These are phyloP conservation scores for Blumeriella jaapii DNA, from an alignment of 2,329 filamentous ascomycete species.

Conservation along the genomic window DNA sequence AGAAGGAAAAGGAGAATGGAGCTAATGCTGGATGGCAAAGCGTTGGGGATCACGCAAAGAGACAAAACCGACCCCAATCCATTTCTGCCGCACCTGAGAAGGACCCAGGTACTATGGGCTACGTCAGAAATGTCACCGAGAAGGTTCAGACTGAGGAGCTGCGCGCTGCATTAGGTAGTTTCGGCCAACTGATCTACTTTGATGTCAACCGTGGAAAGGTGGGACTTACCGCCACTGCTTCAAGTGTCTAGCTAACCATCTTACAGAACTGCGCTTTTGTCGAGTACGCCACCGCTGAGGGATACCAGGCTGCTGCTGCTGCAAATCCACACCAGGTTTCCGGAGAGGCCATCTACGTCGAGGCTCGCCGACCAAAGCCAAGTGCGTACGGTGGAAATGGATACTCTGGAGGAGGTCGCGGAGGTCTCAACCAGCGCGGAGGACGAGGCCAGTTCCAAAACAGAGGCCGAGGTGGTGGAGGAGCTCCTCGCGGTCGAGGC, in stretches of 20 bases:
- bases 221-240: conserved; percentile 22
- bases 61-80: conserved; percentile 64
- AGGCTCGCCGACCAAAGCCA: conserved; percentile 74
- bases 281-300: conserved; percentile 73
- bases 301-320: conserved; percentile 70
- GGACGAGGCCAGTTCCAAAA: conserved; percentile 50
- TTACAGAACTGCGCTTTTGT: conserved; percentile 89
- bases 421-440: conserved; percentile 46
- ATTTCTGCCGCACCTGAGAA: conserved; percentile 53
- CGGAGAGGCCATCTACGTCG: conserved; percentile 72
- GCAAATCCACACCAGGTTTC: conserved; percentile 81
- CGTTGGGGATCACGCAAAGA: conserved; percentile 64
- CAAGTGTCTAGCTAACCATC: conserved; percentile 9
- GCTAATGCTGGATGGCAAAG: conserved; percentile 68
- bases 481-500: conserved; percentile 13
- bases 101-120: conserved; percentile 69
- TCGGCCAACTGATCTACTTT: conserved; percentile 60
- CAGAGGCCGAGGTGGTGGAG: conserved; percentile 13
- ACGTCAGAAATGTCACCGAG: conserved; percentile 92
- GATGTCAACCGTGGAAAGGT: conserved; percentile 81
- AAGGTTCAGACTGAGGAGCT: conserved; percentile 70
- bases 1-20: conserved; percentile 25
- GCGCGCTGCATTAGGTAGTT: conserved; percentile 56
- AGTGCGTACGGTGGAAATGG: conserved; percentile 59
- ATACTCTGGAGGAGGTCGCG: conserved; percentile 50